phyloP scores from a whole-genome alignment of 148 eudicot genomes.

The Bassia scoparia region DNA sequence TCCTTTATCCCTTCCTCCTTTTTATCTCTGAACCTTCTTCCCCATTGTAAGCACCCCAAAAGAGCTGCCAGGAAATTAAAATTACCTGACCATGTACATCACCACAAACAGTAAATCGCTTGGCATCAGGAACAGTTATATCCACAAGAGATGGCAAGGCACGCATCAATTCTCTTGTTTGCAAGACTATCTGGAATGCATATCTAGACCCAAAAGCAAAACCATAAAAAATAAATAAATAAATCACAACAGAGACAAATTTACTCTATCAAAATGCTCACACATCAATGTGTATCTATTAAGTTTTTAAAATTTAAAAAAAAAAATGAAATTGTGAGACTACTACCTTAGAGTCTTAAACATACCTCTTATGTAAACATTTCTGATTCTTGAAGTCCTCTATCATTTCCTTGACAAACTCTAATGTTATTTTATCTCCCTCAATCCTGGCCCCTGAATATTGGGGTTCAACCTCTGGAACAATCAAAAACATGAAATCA shows the following conservation, averaged over 20 bases:
- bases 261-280: neutral
- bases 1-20: too few relatives aligned
- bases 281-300: neutral
- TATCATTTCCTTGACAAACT: conserved; percentile 92
- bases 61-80: neutral
- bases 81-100: conserved; percentile 99
- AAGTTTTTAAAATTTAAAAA: neutral
- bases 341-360: neutral
- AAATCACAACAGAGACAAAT: too few relatives aligned
- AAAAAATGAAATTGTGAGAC: neutral
- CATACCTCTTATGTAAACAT: conserved; percentile 72
- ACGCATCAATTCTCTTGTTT: conserved; percentile 76
- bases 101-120: conserved; percentile 92
- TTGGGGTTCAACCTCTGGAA: conserved; percentile 91
- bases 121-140: conserved; percentile 73
- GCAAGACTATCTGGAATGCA: conserved; percentile 92
- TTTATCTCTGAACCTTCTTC: too few relatives aligned
- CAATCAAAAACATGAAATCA: conserved; percentile 9
- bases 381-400: conserved; percentile 89
- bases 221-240: too few relatives aligned
- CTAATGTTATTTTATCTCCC: conserved; percentile 82
- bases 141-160: conserved; percentile 95
- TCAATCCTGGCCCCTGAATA: conserved; percentile 96
- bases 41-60: too few relatives aligned
- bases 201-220: too few relatives aligned